phyloP scores from a whole-genome alignment of 371 early-diverging fungal species.

The Mucor sp. region DNA sequence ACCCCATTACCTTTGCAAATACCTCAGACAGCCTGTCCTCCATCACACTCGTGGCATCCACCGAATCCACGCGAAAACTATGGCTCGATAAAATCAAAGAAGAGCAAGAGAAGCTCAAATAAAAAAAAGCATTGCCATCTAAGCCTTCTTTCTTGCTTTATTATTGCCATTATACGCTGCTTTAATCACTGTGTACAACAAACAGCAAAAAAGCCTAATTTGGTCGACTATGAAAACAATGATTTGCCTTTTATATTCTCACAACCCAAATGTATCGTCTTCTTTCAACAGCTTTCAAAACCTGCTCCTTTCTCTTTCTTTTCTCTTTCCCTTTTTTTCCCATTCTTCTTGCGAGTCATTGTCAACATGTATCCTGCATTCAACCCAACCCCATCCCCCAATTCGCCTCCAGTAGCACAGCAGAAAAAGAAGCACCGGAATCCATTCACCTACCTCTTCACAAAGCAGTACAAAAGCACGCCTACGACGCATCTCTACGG shows the following conservation, averaged over 20 bases:
- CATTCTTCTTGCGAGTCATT: neutral
- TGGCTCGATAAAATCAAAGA: constrained; percentile 23
- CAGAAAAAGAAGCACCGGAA: constrained; percentile 23
- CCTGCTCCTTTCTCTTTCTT: neutral
- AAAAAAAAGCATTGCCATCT: neutral
- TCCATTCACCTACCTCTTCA: constrained; percentile 22
- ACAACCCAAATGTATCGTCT: neutral
- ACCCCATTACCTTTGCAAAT: constrained; percentile 60
- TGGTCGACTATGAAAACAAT: constrained; percentile 13
- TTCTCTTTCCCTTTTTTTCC: neutral
- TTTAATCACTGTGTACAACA: neutral
- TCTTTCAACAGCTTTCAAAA: neutral
- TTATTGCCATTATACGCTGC: neutral
- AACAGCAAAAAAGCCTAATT: constrained; percentile 4
- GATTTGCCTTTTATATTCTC: constrained; percentile 18
- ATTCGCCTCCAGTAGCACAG: neutral
- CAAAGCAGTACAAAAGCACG: constrained; percentile 16
- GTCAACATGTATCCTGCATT: neutral
- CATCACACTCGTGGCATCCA: constrained; percentile 6
- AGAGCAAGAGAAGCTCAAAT: neutral
- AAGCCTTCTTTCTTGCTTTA: neutral
- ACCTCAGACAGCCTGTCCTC: neutral
- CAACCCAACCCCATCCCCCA: neutral
- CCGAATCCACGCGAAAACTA: constrained; percentile 20
- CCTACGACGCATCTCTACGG: neutral